These are phyloP conservation scores for Cryptosporidium ryanae DNA, from an alignment of 169 alveolate species.

Conservation along the genomic window DNA sequence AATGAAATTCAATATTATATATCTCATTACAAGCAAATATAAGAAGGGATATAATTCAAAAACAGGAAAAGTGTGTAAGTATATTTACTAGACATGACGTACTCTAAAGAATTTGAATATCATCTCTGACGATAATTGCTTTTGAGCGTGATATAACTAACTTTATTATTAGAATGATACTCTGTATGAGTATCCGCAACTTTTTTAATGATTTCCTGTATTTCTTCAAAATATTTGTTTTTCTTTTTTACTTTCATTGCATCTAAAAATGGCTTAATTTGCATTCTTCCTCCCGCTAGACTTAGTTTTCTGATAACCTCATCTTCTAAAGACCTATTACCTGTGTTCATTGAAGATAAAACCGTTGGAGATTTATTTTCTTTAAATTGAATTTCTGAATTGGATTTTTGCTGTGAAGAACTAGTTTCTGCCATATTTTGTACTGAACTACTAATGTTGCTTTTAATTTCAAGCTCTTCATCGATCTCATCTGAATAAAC, in stretches of 20 bases:
- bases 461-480: slow-evolving; percentile 59
- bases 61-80: slow-evolving; percentile 18
- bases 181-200: slow-evolving; percentile 74
- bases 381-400: neutral
- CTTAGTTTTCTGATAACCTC: slow-evolving; percentile 67
- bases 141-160: slow-evolving; percentile 62
- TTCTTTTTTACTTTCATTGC: slow-evolving; percentile 71
- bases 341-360: slow-evolving; percentile 35
- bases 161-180: slow-evolving; percentile 56
- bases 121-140: slow-evolving; percentile 62
- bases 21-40: neutral
- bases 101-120: neutral
- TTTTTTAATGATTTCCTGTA: slow-evolving; percentile 65
- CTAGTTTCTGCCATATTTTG: slow-evolving; percentile 1
- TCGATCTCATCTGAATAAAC: slow-evolving; percentile 63
- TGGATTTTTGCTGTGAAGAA: neutral
- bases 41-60: neutral
- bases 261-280: slow-evolving; percentile 66
- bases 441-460: slow-evolving; percentile 51
- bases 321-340: slow-evolving; percentile 26
- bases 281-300: slow-evolving; percentile 74
- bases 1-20: neutral
- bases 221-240: slow-evolving; percentile 67
- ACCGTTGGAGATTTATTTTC: slow-evolving; percentile 47
- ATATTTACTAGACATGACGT: slow-evolving; percentile 57